Evolutionary conservation across 345 rosid genomes (phyloP).

Genomic region (Camelina laxa): DNA sequence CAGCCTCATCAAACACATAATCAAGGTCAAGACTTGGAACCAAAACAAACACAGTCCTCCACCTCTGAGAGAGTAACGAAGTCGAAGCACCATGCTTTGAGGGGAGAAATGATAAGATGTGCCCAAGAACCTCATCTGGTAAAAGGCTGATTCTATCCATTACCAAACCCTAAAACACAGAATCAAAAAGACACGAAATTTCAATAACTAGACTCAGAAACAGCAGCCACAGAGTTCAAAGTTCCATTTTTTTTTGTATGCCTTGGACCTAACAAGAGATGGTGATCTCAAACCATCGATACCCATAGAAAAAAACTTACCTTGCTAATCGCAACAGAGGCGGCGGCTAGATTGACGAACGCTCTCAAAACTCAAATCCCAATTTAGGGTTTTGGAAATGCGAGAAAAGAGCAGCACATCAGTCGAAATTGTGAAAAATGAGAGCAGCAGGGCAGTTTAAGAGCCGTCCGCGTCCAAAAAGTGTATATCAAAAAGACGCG

Average conservation of each 20-base stretch:
- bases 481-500: background rate
- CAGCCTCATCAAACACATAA: background rate
- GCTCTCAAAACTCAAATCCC: background rate
- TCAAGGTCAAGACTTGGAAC: background rate
- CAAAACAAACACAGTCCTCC: conserved; percentile 17
- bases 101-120: background rate
- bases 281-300: background rate
- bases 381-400: background rate
- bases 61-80: conserved; percentile 2
- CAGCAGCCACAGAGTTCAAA: background rate
- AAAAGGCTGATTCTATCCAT: conserved; percentile 17
- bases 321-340: background rate
- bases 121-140: conserved; percentile 5
- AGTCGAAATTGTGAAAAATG: background rate
- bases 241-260: background rate
- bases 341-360: background rate
- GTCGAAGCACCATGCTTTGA: conserved; percentile 20
- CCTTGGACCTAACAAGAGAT: background rate
- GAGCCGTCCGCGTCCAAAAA: background rate
- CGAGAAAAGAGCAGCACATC: background rate
- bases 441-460: background rate
- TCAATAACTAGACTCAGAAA: background rate
- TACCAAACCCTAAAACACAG: background rate
- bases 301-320: background rate
- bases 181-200: background rate